Conservation (phyloP, 139 green algal genomes). For the Desmodesmus armatus region DNA sequence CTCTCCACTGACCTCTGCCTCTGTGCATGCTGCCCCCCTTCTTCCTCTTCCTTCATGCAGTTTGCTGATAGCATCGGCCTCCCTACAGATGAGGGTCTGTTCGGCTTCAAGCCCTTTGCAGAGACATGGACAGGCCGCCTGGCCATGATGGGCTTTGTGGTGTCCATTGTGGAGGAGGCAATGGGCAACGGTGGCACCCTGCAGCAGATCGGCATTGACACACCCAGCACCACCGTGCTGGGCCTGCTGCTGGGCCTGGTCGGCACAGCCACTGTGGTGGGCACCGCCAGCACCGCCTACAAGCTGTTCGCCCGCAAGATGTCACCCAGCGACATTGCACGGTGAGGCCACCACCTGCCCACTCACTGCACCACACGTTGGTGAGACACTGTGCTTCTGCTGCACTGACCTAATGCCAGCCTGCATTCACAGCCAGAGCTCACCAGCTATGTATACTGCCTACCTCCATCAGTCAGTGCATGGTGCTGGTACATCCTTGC, state of each 20-base stretch:
- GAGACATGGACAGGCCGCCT: slow-evolving; percentile 76
- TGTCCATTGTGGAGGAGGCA: slow-evolving; percentile 66
- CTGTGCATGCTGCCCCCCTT: not conserved
- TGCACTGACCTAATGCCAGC: not conserved
- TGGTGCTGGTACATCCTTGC: too few species aligned
- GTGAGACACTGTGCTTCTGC: not conserved
- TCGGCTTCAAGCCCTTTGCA: slow-evolving; percentile 80
- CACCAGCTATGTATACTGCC: too few species aligned
- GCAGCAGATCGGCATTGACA: slow-evolving; percentile 64
- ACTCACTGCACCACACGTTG: not conserved
- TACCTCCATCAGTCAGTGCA: too few species aligned
- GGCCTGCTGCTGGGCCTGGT: slow-evolving; percentile 46
- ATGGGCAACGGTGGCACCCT: slow-evolving; percentile 57
- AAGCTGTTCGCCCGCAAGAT: slow-evolving; percentile 60
- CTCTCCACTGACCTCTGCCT: not conserved
- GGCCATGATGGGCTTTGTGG: slow-evolving; percentile 78
- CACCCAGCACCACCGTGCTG: slow-evolving; percentile 53
- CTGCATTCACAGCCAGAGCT: too few species aligned
- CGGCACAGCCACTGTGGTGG: slow-evolving; percentile 50
- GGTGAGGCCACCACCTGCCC: not conserved
- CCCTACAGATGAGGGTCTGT: slow-evolving; percentile 72
- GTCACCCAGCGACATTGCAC: slow-evolving; percentile 29
- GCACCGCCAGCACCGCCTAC: slow-evolving; percentile 55
- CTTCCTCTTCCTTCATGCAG: slow-evolving; percentile 2
- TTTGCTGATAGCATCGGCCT: slow-evolving; percentile 68